phyloP scores from a whole-genome alignment of 1,284 basidiomycete genomes.

The Laetiporus sulphureus region DNA sequence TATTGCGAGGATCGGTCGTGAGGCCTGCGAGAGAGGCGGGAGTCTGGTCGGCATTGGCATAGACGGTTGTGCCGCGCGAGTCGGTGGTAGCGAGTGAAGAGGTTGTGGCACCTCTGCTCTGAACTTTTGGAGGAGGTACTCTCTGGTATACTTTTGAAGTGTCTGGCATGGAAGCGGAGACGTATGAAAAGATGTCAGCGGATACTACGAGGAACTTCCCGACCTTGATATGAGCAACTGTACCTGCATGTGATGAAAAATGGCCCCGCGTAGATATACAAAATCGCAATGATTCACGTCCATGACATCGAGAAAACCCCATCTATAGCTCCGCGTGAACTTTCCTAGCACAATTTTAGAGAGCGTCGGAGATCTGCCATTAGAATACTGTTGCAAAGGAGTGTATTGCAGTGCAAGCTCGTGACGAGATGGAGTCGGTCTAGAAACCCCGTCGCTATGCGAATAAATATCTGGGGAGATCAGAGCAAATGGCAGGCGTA shows the following conservation, averaged over 20 bases:
- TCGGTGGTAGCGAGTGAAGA: slow-evolving; percentile 38
- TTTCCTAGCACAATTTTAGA: slow-evolving; percentile 50
- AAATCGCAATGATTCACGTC: slow-evolving; percentile 76
- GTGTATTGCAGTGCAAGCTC: slow-evolving; percentile 67
- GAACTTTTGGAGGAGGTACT: slow-evolving; percentile 78
- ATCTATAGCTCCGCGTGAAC: slow-evolving; percentile 66
- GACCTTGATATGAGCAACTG: slow-evolving; percentile 20
- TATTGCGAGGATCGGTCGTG: slow-evolving; percentile 64
- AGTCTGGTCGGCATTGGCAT: slow-evolving; percentile 17
- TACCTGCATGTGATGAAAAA: slow-evolving; percentile 82
- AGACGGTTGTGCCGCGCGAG: slow-evolving; percentile 16
- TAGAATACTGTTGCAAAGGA: slow-evolving; percentile 37
- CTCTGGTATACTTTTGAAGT: slow-evolving; percentile 74
- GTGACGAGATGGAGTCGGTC: slow-evolving; percentile 47
- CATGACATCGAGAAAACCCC: slow-evolving; percentile 74
- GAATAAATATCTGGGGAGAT: slow-evolving; percentile 77
- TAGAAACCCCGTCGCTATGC: slow-evolving; percentile 68
- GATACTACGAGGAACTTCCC: slow-evolving; percentile 14
- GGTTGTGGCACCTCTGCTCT: slow-evolving; percentile 49
- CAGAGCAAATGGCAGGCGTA: slow-evolving; percentile 69
- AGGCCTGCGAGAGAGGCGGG: slow-evolving; percentile 38
- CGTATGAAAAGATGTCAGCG: slow-evolving; percentile 12
- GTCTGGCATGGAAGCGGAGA: slow-evolving; percentile 38
- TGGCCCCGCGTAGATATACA: slow-evolving; percentile 58
- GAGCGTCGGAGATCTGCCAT: slow-evolving; percentile 21